Evolutionary conservation across 768 basidiomycete species (phyloP), one percentile per base, ranked within the genome.

Genomic region (Sarcomyxa edulis): DNA sequence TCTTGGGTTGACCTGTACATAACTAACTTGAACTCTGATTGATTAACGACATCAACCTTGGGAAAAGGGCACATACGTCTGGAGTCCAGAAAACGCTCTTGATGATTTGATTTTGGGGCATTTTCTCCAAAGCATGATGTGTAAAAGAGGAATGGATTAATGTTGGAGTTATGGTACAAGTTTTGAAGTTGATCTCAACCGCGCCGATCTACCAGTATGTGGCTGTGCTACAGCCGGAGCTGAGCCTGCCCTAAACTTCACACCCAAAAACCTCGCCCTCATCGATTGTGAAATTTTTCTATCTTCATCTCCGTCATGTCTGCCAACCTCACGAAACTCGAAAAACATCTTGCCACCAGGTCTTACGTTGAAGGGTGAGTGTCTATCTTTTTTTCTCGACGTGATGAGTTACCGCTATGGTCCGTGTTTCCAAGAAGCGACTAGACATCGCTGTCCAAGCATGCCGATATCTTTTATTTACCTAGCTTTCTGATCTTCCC

Each of bases 341-440:
- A 98, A 58, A 59, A 81, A 42, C 89, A 94, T 74, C 88, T 99
- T 53, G 60, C 81, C 40, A 76, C 83, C 54, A 74, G 88, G 59
- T 90, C 90, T 43, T 95, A 95, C 61, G 72, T 95, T 35, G 87
- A 93, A 59, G 92, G 92, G 92, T 94, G 40, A 76, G 87, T 73
- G 14, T 38, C 43, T 34, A 35, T 32, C 35, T 26, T 37, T 23
- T 32, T n/a, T 45, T 32, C 10, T 32, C 34, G 43, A 46, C 54
- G 50, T 73, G 82, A 89, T 86, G 85, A 87, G 61, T 62, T 47
- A 57, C 48, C 59, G 84, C 84, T 85, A 85, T 89, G 89, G 88
- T 91, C 87, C 88, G 88, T 89, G 87, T 90, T 90, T 86, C 88
- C 77, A 81, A 90, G 84, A 79, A 77, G 84, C 80, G 85, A 80